Evolutionary conservation across 1,139 yeast genomes (phyloP).

Genomic region (Debaryomyces subglobosus): DNA sequence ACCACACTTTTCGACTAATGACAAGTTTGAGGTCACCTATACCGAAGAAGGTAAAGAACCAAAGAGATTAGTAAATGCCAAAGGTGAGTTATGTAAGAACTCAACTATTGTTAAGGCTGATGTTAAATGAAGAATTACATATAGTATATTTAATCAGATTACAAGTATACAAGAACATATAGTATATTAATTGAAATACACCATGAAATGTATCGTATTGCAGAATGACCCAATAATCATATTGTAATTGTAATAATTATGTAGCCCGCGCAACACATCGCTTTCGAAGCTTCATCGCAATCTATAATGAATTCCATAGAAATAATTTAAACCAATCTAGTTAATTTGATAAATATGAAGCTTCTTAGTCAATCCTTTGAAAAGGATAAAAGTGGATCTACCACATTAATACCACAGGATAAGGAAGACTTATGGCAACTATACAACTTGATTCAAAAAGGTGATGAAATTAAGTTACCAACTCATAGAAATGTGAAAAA

Average conservation of each 20-base stretch:
- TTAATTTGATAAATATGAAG: conserved; percentile 9
- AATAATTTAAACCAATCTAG: not conserved
- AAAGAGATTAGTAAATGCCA: conserved; percentile 74
- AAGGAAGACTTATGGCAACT: conserved; percentile 90
- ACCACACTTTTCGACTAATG: conserved; percentile 85
- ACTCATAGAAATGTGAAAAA: conserved; percentile 69
- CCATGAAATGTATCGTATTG: not conserved
- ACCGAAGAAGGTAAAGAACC: conserved; percentile 80
- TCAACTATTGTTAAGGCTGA: conserved; percentile 67
- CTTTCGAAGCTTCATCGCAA: conserved; percentile 5
- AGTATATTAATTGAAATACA: not conserved
- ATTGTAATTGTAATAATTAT: conserved; percentile 1
- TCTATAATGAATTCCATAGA: not conserved
- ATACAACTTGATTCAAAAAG: conserved; percentile 75
- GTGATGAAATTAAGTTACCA: conserved; percentile 71
- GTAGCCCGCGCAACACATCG: conserved; percentile 6
- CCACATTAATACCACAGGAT: conserved; percentile 78
- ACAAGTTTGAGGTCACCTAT: conserved; percentile 74
- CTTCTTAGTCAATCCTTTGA: conserved; percentile 34
- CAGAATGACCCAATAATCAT: conserved; percentile 1
- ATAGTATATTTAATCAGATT: not conserved
- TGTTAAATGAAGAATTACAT: conserved; percentile 53
- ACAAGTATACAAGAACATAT: not conserved
- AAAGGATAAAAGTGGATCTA: conserved; percentile 66
- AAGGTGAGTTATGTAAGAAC: conserved; percentile 74